Evolutionary conservation across 495 filamentous ascomycete genomes (phyloP).

Genomic region (Melanomma pulvis-pyrius): DNA sequence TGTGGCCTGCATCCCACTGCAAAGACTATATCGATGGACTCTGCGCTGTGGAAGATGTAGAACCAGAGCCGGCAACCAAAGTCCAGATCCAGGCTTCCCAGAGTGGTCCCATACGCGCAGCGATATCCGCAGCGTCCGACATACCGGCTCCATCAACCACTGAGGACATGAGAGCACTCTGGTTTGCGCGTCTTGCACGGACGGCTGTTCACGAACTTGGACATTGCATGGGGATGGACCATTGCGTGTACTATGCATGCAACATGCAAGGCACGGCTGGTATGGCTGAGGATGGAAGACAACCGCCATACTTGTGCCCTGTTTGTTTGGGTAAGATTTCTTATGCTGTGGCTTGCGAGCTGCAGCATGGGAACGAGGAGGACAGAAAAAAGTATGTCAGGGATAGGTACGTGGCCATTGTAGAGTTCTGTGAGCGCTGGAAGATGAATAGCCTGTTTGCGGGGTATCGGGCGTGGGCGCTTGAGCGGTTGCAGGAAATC

Average conservation of each 20-base stretch:
- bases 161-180: constrained; percentile 46
- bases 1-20: constrained; percentile 69
- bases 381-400: constrained; percentile 11
- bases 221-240: constrained; percentile 67
- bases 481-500: background rate
- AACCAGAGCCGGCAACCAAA: background rate
- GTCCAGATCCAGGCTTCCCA: background rate
- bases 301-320: constrained; percentile 69
- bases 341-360: constrained; percentile 43
- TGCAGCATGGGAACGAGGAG: constrained; percentile 12
- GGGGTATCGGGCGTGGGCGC: constrained; percentile 18
- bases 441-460: constrained; percentile 9
- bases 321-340: constrained; percentile 62
- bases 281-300: constrained; percentile 63
- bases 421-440: constrained; percentile 11
- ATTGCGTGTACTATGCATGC: constrained; percentile 72
- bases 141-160: constrained; percentile 9
- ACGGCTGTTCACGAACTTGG: constrained; percentile 67
- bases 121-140: constrained; percentile 13
- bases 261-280: constrained; percentile 66
- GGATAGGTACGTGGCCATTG: constrained; percentile 21
- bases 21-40: constrained; percentile 49
- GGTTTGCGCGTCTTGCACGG: constrained; percentile 60
- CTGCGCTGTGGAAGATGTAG: constrained; percentile 34
- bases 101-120: constrained; percentile 8